phyloP scores from a whole-genome alignment of 2,329 filamentous ascomycete species.

The Huntiella savannae region DNA sequence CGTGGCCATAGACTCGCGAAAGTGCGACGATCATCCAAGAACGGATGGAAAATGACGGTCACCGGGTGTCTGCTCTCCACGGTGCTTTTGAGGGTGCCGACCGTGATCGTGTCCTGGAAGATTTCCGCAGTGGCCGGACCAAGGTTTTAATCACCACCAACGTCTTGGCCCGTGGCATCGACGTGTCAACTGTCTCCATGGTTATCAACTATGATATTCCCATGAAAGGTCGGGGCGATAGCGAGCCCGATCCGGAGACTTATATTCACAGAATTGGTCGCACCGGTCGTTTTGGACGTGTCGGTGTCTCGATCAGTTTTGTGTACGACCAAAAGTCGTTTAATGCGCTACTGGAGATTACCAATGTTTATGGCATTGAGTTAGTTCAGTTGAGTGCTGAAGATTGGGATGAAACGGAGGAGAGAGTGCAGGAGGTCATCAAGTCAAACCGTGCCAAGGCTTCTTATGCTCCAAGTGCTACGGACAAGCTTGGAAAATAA shows the following conservation, averaged over 20 bases:
- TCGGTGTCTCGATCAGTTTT: constrained; percentile 89
- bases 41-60: constrained; percentile 73
- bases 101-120: constrained; percentile 67
- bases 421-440: constrained; percentile 62
- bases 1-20: constrained; percentile 46
- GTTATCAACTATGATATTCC: constrained; percentile 93
- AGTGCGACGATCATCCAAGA: constrained; percentile 72
- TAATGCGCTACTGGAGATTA: constrained; percentile 61
- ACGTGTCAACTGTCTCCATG: constrained; percentile 80
- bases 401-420: constrained; percentile 84
- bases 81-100: constrained; percentile 69
- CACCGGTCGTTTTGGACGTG: constrained; percentile 88
- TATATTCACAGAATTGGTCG: constrained; percentile 96
- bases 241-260: constrained; percentile 77
- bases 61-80: constrained; percentile 79
- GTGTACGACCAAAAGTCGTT: constrained; percentile 75
- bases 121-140: constrained; percentile 68
- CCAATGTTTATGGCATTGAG: constrained; percentile 59
- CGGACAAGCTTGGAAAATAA: constrained; percentile 17
- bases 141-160: constrained; percentile 98
- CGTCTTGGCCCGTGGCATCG: constrained; percentile 86
- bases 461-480: constrained; percentile 29
- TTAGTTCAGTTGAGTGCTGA: constrained; percentile 64
- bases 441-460: constrained; percentile 46
- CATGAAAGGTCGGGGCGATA: constrained; percentile 56